Percentiles rank a stretch among this genome's conserved stretches.
Conservation (phyloP, 2,329 filamentous ascomycete species). For the Pseudohalonectria lignicola region DNA sequence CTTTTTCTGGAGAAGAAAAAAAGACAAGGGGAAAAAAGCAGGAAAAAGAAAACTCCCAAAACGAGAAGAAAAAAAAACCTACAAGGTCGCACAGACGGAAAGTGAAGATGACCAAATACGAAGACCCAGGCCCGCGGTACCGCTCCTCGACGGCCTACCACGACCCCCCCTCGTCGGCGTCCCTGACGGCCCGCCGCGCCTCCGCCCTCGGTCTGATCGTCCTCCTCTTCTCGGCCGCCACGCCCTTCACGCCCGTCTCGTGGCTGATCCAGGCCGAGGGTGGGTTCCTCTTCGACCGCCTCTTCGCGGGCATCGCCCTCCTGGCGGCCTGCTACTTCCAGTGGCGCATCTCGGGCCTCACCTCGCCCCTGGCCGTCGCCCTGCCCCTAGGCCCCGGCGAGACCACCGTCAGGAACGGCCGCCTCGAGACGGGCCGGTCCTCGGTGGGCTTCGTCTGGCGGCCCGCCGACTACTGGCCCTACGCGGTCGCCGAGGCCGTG, state of each 20-base stretch:
- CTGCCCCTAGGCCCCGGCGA: constrained; percentile 3
- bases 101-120: too few species aligned
- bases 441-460: constrained; percentile 9
- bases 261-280: constrained; percentile 9
- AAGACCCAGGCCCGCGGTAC: too few species aligned
- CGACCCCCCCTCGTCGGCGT: background rate
- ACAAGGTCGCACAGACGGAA: too few species aligned
- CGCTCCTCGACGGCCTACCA: too few species aligned
- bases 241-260: constrained; percentile 9
- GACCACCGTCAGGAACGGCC: constrained; percentile 8
- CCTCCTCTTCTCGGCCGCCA: constrained; percentile 11
- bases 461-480: constrained; percentile 11
- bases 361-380: constrained; percentile 6
- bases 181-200: constrained; percentile 6
- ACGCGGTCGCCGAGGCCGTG: constrained; percentile 8
- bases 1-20: too few species aligned
- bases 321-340: constrained; percentile 21
- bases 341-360: constrained; percentile 9
- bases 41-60: too few species aligned
- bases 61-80: too few species aligned
- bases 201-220: constrained; percentile 9
- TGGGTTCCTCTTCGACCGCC: constrained; percentile 33
- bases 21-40: too few species aligned
- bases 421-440: constrained; percentile 4
- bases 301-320: constrained; percentile 24